Evolutionary conservation across 352 stramenopile genomes (phyloP).

Genomic region (Aphanomyces cochlioides): DNA sequence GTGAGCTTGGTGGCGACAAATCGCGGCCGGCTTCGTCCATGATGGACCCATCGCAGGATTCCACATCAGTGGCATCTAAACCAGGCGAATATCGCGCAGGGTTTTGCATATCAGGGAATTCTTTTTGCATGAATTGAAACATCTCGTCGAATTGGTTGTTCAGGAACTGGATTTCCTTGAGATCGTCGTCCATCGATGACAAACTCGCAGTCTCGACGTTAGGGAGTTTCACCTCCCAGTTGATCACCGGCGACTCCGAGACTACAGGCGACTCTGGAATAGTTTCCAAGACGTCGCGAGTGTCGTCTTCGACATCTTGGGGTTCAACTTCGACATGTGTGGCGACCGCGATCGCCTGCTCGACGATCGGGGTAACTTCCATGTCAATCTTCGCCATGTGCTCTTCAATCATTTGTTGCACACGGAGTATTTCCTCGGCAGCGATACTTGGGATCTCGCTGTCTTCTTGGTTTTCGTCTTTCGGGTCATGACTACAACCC

Average conservation of each 20-base stretch:
- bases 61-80: constrained; percentile 14
- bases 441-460: not conserved
- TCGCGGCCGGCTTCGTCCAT: constrained; percentile 6
- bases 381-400: constrained; percentile 17
- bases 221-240: not conserved
- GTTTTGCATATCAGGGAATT: constrained; percentile 16
- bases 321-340: constrained; percentile 4
- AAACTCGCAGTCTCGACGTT: constrained; percentile 12
- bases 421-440: constrained; percentile 5
- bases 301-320: not conserved
- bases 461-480: not conserved
- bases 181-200: constrained; percentile 26
- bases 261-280: not conserved
- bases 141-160: constrained; percentile 31
- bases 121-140: constrained; percentile 29
- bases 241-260: constrained; percentile 4
- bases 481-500: constrained; percentile 13
- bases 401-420: constrained; percentile 19
- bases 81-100: constrained; percentile 21
- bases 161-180: constrained; percentile 18
- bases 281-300: not conserved
- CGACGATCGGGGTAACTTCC: constrained; percentile 11
- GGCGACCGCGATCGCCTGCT: constrained; percentile 7
- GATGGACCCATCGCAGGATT: constrained; percentile 25
- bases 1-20: constrained; percentile 1